Base-by-base conservation (phyloP, 306 rosid genomes). In the Nissolia schottii region DNA sequence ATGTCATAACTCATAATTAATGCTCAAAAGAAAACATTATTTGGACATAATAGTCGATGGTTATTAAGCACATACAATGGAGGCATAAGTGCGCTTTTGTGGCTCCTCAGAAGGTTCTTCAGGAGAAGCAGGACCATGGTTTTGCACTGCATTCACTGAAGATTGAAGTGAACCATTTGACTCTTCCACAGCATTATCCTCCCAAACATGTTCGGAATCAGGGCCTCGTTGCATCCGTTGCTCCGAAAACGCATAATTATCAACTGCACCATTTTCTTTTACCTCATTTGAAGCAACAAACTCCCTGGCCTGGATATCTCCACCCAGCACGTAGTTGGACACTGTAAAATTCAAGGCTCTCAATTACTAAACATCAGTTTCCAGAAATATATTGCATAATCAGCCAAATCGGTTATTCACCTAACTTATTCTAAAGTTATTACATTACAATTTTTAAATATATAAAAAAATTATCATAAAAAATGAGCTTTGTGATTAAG, bases 51-150 rank as follows among this genome's bases (percentile, higher is more conserved):
- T 18, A 23, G n/a, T n/a, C 34, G 62, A 43, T 18, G 22, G 19
- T 77, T 50, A 71, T 54, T 43, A 75, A 38, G 76, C 70, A 55
- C 91, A 66, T 91, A 94, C 98, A 68, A 94, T 91, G 43, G 98
- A 91, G 58, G 98, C 98, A 67, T 94, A 94, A 53, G 98, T 94
- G 78, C 89, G 97, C 85, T 89, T 94, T 73, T 86, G 97, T 49
- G 93, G 96, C 85, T 91, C 97, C 77, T 85, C 98, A n/a, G 80
- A 56, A 67, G 89, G 71, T 79, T 91, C 97, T 50, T 89, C 98
- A 53, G 86, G 91, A 65, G 95, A 74, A 37, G 83, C 77, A 57
- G 85, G 83, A 29, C 70, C 70, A 60, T 82, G 88, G 66, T 93
- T 92, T 80, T 78, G 94, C 58, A 80, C 70, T 18, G 75, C 61